Conservation (phyloP, 352 stramenopile species). For the Elongisporangium undulatum region DNA sequence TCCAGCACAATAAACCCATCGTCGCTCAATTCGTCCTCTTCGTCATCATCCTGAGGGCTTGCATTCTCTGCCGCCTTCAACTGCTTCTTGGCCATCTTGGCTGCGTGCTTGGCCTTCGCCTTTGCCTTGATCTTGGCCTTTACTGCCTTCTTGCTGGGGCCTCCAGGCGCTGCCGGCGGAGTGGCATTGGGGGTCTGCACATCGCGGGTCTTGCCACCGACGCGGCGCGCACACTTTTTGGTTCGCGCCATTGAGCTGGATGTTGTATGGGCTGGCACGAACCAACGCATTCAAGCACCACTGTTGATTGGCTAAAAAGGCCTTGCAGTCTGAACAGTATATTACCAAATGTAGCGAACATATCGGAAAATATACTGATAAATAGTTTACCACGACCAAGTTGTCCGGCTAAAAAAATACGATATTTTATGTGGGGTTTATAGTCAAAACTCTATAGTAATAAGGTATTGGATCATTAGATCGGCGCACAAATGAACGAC, state of each 20-base stretch:
- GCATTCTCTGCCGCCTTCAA: not conserved
- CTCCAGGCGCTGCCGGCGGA: not conserved
- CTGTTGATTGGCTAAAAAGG: not conserved
- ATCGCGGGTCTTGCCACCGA: not conserved
- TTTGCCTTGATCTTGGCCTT: not conserved
- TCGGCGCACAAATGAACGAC: conserved; percentile 37
- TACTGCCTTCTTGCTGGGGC: not conserved
- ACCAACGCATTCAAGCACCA: not conserved
- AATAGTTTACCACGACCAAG: no score
- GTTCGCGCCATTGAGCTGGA: not conserved
- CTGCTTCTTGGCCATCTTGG: not conserved
- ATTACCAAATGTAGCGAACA: no score
- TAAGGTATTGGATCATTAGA: not conserved
- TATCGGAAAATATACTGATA: no score
- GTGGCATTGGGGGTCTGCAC: not conserved
- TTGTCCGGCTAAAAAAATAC: not conserved
- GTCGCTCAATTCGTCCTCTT: not conserved
- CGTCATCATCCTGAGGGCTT: not conserved
- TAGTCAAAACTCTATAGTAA: not conserved
- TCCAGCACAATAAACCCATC: not conserved
- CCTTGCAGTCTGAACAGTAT: no score
- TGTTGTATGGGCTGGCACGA: not conserved
- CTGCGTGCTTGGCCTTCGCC: not conserved
- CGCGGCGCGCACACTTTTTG: not conserved
- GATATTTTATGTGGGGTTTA: not conserved